Conservation (phyloP, 2,329 filamentous ascomycete genomes). For the Hypomyces rosellus region DNA sequence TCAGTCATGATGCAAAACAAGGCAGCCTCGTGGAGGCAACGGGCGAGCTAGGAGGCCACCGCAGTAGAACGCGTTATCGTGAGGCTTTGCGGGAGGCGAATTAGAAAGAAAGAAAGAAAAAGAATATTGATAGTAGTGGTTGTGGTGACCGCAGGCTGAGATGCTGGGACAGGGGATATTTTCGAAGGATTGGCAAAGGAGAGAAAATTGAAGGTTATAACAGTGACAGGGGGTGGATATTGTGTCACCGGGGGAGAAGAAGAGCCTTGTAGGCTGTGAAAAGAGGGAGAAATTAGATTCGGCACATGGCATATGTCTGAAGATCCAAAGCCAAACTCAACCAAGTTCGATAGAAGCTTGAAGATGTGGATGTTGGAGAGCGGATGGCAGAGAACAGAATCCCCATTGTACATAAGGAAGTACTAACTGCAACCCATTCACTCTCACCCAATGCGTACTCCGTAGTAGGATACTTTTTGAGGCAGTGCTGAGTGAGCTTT, state of each 20-base stretch:
- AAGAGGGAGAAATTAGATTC: too few relatives aligned
- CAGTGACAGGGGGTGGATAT: too few relatives aligned
- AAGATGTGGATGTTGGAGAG: neutral
- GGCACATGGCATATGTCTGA: too few relatives aligned
- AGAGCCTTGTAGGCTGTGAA: too few relatives aligned
- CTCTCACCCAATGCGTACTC: too few relatives aligned
- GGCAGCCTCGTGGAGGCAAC: conserved; percentile 15
- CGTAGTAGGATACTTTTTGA: too few relatives aligned
- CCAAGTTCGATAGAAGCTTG: too few relatives aligned
- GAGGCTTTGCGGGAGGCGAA: conserved; percentile 6
- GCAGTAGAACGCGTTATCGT: conserved; percentile 1
- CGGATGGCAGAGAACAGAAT: neutral
- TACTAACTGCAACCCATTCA: neutral
- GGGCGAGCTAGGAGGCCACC: conserved; percentile 9
- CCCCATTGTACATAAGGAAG: neutral
- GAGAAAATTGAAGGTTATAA: neutral
- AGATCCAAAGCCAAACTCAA: too few relatives aligned
- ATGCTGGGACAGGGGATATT: neutral
- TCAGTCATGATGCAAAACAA: conserved; percentile 18
- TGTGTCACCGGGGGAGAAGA: too few relatives aligned
- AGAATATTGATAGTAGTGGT: neutral
- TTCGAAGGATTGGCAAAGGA: neutral
- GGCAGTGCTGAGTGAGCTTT: neutral
- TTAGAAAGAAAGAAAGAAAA: neutral
- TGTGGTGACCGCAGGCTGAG: neutral